A percentile compares a stretch with the other conserved stretches of the same genome.
Evolutionary conservation across 1,139 yeast genomes (phyloP).

Genomic region (Yamadazyma friedrichii): DNA sequence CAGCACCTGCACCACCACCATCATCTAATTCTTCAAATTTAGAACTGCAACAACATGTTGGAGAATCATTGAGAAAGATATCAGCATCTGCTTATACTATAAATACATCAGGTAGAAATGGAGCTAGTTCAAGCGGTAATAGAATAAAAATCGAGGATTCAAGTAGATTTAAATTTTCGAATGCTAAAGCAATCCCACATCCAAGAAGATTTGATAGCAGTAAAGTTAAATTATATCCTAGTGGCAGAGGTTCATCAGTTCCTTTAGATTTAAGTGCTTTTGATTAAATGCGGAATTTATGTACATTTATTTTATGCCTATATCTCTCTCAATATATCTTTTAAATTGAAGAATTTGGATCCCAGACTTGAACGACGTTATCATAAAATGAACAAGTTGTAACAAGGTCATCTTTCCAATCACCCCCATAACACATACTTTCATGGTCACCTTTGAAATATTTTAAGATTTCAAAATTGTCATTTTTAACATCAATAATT

Average conservation of each 20-base stretch:
- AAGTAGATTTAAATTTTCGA: conserved; percentile 67
- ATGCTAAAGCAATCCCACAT: conserved; percentile 70
- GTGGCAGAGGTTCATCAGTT: conserved; percentile 94
- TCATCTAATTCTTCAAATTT: conserved; percentile 23
- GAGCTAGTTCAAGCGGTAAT: conserved; percentile 14
- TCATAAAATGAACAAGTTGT: conserved; percentile 93
- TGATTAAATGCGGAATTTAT: conserved; percentile 7
- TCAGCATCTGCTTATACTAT: conserved; percentile 62
- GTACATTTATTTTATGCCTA: not conserved
- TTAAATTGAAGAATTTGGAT: conserved; percentile 12
- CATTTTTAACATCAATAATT: conserved; percentile 41
- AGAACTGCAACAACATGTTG: conserved; percentile 48
- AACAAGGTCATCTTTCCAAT: conserved; percentile 63
- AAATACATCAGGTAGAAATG: conserved; percentile 19
- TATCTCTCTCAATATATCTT: too few species aligned
- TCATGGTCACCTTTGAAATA: conserved; percentile 72
- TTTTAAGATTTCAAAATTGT: conserved; percentile 40
- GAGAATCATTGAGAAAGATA: conserved; percentile 51
- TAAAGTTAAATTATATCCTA: conserved; percentile 74
- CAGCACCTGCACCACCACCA: conserved; percentile 22
- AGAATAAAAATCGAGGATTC: conserved; percentile 62
- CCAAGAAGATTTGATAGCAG: conserved; percentile 62
- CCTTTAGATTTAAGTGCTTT: conserved; percentile 65
- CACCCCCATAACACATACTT: conserved; percentile 96
- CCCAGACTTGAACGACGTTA: conserved; percentile 75